Evolutionary conservation across 2,329 filamentous ascomycete genomes (phyloP), one percentile per base, ranked within the genome.

Genomic region (Trichoderma polysporum): DNA sequence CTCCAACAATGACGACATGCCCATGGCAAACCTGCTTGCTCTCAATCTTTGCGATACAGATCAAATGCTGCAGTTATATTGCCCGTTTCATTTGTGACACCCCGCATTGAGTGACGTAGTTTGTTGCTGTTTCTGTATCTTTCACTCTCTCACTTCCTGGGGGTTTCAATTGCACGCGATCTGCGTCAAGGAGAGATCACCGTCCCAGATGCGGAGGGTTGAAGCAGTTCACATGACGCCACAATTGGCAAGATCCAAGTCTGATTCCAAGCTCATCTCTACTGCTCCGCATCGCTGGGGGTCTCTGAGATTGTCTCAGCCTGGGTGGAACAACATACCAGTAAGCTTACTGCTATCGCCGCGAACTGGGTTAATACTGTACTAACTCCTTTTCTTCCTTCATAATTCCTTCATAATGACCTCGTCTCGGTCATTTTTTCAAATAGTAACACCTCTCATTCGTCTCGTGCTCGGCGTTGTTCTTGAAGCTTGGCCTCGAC

Each of bases 51-150:
- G 22, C 25, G 13, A 33, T 45, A 22, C 41, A 45, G 9, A 45
- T 22, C 41, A 33, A 12, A 31, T 47, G 35, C 56, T 59, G 56
- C 27, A 27, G 4, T 25, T 27, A 33, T 17, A 31, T 66, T 65
- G 37, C 39, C 25, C n/a, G 4, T 41, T 17, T 50, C 29, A 58
- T 39, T 31, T 22, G 17, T 25, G 41, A 35, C 50, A 35, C 63
- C 54, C 63, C 63, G 63, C 63, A 66, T 66, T 29, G 19, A 29
- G 45, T 66, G 63, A 66, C 63, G 63, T 66, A 66, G 54, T 33
- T 35, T 27, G 37, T 35, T 45, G 22, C 12, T 13, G 19, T 33
- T 39, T 22, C 25, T 39, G 17, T 37, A 19, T 19, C 27, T 29
- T 31, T 62, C 35, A 12, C 29, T 31, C 47, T 19, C 22, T 37